Conservation (phyloP, 768 basidiomycete species). For the Lentinus tigrinus region DNA sequence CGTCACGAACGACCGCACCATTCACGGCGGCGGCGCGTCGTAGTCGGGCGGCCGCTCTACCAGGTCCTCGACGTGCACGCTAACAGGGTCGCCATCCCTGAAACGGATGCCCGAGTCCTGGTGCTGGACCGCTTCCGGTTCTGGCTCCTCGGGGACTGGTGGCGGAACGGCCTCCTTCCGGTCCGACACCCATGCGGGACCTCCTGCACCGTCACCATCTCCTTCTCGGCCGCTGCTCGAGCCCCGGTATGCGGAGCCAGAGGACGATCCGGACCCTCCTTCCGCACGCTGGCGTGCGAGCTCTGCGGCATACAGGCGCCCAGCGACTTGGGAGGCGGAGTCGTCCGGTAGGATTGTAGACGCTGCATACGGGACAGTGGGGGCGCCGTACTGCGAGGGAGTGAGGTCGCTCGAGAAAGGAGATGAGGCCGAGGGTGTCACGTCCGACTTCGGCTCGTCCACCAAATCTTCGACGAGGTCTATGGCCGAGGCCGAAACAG, state of each 20-base stretch:
- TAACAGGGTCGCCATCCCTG: constrained; percentile 3
- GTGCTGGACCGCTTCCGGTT: constrained; percentile 9
- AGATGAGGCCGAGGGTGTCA: background rate
- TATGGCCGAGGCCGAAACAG: background rate
- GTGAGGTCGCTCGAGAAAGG: background rate
- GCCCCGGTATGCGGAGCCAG: background rate
- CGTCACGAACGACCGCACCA: background rate
- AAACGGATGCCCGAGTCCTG: constrained; percentile 15
- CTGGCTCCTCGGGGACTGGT: constrained; percentile 1
- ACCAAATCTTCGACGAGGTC: constrained; percentile 6
- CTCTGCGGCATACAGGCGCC: constrained; percentile 10
- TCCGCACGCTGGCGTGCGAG: background rate
- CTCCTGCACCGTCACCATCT: background rate
- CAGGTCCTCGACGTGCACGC: background rate
- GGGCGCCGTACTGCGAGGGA: background rate
- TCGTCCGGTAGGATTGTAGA: constrained; percentile 10
- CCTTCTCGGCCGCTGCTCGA: background rate
- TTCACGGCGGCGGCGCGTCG: background rate
- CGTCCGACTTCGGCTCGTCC: constrained; percentile 1
- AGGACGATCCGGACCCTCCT: background rate
- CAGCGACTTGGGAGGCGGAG: constrained; percentile 9
- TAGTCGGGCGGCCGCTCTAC: constrained; percentile 6
- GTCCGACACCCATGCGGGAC: background rate
- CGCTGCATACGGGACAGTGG: background rate
- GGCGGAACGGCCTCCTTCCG: constrained; percentile 6